These are phyloP conservation scores for Aspergillus homomorphus DNA, from an alignment of 495 filamentous ascomycete genomes.

Conservation along the genomic window DNA sequence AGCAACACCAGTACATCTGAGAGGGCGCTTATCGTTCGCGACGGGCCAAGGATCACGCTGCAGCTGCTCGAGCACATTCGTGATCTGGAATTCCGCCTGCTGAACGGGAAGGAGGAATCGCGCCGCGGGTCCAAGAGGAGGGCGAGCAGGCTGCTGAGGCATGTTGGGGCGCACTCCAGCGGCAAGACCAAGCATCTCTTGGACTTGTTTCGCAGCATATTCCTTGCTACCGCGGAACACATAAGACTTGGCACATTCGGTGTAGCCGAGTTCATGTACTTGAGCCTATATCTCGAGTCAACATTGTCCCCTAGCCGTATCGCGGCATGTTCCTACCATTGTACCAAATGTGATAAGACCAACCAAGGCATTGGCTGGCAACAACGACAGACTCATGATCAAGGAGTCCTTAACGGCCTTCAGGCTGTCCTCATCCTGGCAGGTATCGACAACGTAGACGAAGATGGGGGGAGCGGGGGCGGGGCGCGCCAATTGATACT, in stretches of 20 bases:
- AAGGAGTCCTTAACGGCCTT: conserved; percentile 94
- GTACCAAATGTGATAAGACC: conserved; percentile 95
- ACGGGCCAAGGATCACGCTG: conserved; percentile 99
- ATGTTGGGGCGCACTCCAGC: conserved; percentile 72
- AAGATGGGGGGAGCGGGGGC: conserved; percentile 95
- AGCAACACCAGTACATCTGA: conserved; percentile 94
- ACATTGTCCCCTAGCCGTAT: not conserved
- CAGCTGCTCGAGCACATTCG: conserved; percentile 91
- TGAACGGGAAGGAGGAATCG: conserved; percentile 93
- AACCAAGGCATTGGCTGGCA: conserved; percentile 91
- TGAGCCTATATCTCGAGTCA: conserved; percentile 62
- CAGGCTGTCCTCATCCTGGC: conserved; percentile 96
- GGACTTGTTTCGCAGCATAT: conserved; percentile 92
- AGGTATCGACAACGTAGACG: conserved; percentile 96
- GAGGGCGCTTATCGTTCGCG: conserved; percentile 84
- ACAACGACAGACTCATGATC: conserved; percentile 92
- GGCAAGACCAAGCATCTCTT: conserved; percentile 90
- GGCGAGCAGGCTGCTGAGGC: conserved; percentile 75
- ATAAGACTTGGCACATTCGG: conserved; percentile 98
- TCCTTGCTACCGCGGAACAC: conserved; percentile 99
- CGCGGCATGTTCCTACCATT: conserved; percentile 62
- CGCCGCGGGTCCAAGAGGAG: conserved; percentile 76
- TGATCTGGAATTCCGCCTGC: conserved; percentile 97
- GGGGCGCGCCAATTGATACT: conserved; percentile 90
- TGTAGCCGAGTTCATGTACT: conserved; percentile 98